Conservation (phyloP, 805 yeast genomes). For the Clavispora phyllophila region DNA sequence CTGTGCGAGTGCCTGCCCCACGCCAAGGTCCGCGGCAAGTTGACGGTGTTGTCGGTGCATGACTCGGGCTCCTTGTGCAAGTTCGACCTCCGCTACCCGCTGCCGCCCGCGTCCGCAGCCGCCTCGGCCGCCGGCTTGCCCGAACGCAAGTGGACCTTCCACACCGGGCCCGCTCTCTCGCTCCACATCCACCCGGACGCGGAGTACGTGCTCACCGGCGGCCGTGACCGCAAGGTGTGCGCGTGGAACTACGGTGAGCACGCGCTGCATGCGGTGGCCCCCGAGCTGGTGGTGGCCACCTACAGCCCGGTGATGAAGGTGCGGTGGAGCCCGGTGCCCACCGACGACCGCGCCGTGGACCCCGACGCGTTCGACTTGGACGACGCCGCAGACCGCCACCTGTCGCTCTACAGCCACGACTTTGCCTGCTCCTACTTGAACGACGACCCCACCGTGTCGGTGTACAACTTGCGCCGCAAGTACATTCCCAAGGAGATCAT, state of each 20-base stretch:
- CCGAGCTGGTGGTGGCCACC: conserved; percentile 68
- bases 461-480: conserved; percentile 67
- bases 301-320: conserved; percentile 78
- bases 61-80: conserved; percentile 85
- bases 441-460: conserved; percentile 64
- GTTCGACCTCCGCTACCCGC: conserved; percentile 65
- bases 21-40: conserved; percentile 37
- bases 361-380: conserved; percentile 2
- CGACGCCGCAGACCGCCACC: conserved; percentile 16
- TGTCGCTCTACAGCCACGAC: conserved; percentile 49
- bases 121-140: conserved; percentile 30
- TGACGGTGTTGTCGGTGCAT: conserved; percentile 66
- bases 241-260: conserved; percentile 56
- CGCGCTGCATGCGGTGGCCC: conserved; percentile 28
- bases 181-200: conserved; percentile 82
- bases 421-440: conserved; percentile 70
- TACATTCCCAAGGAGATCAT: conserved; percentile 68
- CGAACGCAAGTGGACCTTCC: conserved; percentile 80
- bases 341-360: conserved; percentile 24
- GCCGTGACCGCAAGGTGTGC: conserved; percentile 79
- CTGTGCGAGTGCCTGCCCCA: conserved; percentile 51
- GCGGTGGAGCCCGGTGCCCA: conserved; percentile 48
- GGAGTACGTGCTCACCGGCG: conserved; percentile 85
- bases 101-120: conserved; percentile 20
- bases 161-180: conserved; percentile 85